Evolutionary conservation across 495 filamentous ascomycete species (phyloP), one percentile per base, ranked within the genome.

Genomic region (Durotheca rogersii): DNA sequence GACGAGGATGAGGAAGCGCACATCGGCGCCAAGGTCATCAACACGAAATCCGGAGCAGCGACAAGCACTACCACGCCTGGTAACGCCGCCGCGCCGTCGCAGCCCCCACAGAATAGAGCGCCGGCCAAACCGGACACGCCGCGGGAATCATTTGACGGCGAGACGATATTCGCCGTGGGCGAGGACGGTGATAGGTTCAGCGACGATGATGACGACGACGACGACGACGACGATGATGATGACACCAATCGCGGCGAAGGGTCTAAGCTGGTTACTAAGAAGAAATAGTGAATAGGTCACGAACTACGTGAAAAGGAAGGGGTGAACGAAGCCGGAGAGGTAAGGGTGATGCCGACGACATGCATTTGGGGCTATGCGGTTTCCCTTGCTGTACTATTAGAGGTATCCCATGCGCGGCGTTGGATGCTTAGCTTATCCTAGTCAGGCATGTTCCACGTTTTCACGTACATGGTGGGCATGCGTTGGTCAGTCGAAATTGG

Each of bases 151-250:
- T 72, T 95, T 14, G 91, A 96, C 45, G 91, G 89, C 4, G 90
- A 96, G 72, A 93, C 90, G 0, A 90, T 96, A 39, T 96, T 96
- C 62, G 91, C 90, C 5, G 88, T 96, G 4, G 90, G 90, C 10
- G 90, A 93, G 53, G 86, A 90, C 44, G 87, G 78, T 9, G 89
- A 90, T 58, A 85, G 84, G 62, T 74, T 74, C 48, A 73, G 71
- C 10, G 63, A 67, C 35, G 72, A 74, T 21, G 71, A 74, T 2
- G 58, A 58, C 4, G 87, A 81, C 69, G 81, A 80, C 19, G 87
- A 88, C 35, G 83, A 84, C 38, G 83, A 84, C 9, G 50, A 53
- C 4, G 50, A 53, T 11, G 74, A 77, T 21, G 81, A 84, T 35
- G 76, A n/a, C n/a, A n/a, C 81, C 7, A 69, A 71, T 33, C 82